A percentile compares a stretch with the other conserved stretches of the same genome.
phyloP scores from a whole-genome alignment of 2,329 filamentous ascomycete genomes.

The Botrytis aclada region DNA sequence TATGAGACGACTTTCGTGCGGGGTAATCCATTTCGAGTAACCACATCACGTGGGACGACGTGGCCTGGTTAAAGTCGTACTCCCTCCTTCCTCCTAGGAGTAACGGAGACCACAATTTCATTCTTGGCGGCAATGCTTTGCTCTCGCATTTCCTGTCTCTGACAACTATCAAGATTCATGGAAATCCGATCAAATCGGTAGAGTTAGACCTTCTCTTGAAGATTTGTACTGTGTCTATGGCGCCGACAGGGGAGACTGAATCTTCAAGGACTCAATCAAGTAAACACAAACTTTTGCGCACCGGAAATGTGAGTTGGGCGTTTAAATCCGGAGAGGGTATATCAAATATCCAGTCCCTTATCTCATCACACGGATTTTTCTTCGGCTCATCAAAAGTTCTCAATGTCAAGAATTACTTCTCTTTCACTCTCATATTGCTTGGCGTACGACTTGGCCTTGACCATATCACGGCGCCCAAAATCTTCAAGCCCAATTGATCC shows the following conservation, averaged over 20 bases:
- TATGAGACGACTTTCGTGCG: slow-evolving; percentile 12
- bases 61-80: neutral
- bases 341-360: too few relatives aligned
- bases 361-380: neutral
- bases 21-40: slow-evolving; percentile 16
- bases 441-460: neutral
- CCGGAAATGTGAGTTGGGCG: neutral
- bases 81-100: neutral
- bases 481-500: neutral
- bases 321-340: neutral
- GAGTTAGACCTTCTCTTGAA: too few relatives aligned
- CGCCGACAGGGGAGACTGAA: neutral
- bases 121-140: neutral
- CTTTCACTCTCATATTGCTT: neutral
- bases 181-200: neutral
- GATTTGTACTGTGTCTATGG: neutral
- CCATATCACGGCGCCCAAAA: neutral
- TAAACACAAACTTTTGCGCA: neutral
- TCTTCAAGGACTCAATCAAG: neutral
- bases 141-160: neutral
- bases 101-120: neutral
- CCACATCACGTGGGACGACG: slow-evolving; percentile 2
- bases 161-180: too few relatives aligned
- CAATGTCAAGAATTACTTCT: neutral
- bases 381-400: neutral